Conservation (phyloP, 1,139 yeast genomes). For the Blastobotrys malaysiensis region DNA sequence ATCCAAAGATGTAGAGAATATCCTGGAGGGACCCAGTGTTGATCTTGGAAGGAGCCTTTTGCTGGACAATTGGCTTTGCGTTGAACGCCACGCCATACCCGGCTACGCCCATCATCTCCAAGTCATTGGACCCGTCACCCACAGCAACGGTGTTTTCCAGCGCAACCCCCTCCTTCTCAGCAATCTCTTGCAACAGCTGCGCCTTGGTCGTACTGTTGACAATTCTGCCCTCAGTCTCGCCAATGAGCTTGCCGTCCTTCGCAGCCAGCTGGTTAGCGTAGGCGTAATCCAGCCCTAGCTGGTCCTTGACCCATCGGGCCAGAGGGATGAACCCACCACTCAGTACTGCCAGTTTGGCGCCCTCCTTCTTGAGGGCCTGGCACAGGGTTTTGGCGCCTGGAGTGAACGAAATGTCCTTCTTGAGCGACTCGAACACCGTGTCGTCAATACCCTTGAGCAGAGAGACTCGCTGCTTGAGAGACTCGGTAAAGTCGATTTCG, state of each 20-base stretch:
- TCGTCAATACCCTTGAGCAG: slow-evolving; percentile 77
- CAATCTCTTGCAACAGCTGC: slow-evolving; percentile 60
- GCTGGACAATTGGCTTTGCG: slow-evolving; percentile 90
- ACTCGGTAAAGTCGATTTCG: slow-evolving; percentile 83
- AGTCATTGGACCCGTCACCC: slow-evolving; percentile 97
- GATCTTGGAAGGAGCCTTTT: slow-evolving; percentile 70
- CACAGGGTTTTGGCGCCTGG: slow-evolving; percentile 77
- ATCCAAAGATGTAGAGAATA: slow-evolving; percentile 76
- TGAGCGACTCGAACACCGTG: slow-evolving; percentile 74
- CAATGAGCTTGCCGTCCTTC: slow-evolving; percentile 44
- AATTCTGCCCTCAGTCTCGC: slow-evolving; percentile 61
- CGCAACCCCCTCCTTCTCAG: slow-evolving; percentile 55
- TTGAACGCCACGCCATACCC: slow-evolving; percentile 97
- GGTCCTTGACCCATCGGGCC: slow-evolving; percentile 66
- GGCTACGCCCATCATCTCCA: slow-evolving; percentile 86
- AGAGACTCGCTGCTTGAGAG: slow-evolving; percentile 67
- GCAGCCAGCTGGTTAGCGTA: slow-evolving; percentile 70
- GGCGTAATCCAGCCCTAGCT: slow-evolving; percentile 76
- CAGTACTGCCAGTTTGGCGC: slow-evolving; percentile 75
- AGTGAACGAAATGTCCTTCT: slow-evolving; percentile 63
- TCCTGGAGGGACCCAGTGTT: slow-evolving; percentile 68
- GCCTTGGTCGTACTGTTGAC: slow-evolving; percentile 89
- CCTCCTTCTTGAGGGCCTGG: slow-evolving; percentile 52
- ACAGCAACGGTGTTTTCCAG: slow-evolving; percentile 62
- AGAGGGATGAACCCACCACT: slow-evolving; percentile 94